phyloP scores from a whole-genome alignment of 352 stramenopile genomes.

The Globisporangium cederbergense region DNA sequence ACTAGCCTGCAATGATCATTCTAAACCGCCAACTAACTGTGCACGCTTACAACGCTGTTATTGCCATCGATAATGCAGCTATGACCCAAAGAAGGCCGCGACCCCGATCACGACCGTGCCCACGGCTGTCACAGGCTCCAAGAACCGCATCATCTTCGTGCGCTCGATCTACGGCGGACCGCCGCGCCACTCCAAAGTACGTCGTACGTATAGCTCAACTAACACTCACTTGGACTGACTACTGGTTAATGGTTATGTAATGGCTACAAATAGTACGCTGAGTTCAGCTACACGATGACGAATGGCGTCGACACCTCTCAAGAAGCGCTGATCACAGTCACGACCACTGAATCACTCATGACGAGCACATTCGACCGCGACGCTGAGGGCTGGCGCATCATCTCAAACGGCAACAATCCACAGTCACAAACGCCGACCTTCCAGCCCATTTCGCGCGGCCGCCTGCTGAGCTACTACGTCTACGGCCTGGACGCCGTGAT shows the following conservation, averaged over 20 bases:
- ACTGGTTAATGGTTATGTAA: background rate
- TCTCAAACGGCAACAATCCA: conserved; percentile 50
- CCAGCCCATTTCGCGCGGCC: conserved; percentile 63
- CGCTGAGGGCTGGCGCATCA: conserved; percentile 76
- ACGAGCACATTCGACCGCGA: conserved; percentile 80
- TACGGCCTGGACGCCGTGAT: conserved; percentile 75
- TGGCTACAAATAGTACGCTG: conserved; percentile 48
- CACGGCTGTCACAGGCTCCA: conserved; percentile 72
- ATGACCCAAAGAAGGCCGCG: conserved; percentile 78
- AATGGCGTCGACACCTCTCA: conserved; percentile 61
- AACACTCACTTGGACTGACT: background rate
- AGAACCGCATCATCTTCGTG: conserved; percentile 85
- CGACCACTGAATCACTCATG: conserved; percentile 60
- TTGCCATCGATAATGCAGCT: conserved; percentile 20
- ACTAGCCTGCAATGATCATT: background rate
- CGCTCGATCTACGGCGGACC: conserved; percentile 58
- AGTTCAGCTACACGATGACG: conserved; percentile 86
- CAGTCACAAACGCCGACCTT: conserved; percentile 25
- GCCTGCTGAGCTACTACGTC: conserved; percentile 88
- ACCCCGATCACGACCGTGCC: conserved; percentile 52
- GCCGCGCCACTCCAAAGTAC: conserved; percentile 58
- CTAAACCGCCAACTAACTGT: background rate
- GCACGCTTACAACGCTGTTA: background rate
- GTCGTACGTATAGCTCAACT: background rate
- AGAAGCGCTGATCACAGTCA: conserved; percentile 79